Evolutionary conservation across 2,329 filamentous ascomycete genomes (phyloP), one percentile per base, ranked within the genome.

Genomic region (Xylariaceae sp.): DNA sequence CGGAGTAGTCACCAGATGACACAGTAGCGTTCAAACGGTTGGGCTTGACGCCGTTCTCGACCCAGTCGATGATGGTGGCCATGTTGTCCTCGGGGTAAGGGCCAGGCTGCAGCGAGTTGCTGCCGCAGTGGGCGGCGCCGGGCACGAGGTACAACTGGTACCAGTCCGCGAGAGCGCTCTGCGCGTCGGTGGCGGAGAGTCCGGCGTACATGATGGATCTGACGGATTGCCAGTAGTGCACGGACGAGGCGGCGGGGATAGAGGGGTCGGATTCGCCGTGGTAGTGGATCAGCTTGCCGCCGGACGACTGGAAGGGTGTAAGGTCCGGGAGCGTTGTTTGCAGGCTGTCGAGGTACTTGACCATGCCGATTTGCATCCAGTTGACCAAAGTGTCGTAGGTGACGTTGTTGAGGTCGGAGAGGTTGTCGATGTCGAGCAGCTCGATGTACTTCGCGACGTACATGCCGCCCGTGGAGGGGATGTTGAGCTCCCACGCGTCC

Each of bases 11-110:
- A 7, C 68, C 69, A 1, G 61, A 63, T 5, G 61, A 55, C 11
- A 69, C 61, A 10, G 71, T 73, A 11, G 69, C 69, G 56, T 74
- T 74, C n/a, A 75, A 66, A 2, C 63, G 63, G 6, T 46, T 42
- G 1, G 71, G 72, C 53, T 57, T 60, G 19, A 68, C 56, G 14
- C 66, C 86, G 56, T 87, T 88, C 57, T 79, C 80, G 11, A 90
- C 73, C 61, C 77, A 88, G 62, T 89, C 83, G 63, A 90, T 88
- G 16, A 84, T 82, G 2, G 84, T 88, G 2, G 84, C 82, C 66
- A 88, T 82, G 40, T 89, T 84, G 5, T 83, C 83, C 55, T 82
- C 75, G 0, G 74, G 75, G 59, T 70, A 77, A 0, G 72, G 71
- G 0, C 71, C 73, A 0, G 74, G 74, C 66, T 77, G 73, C 1